These are phyloP conservation scores for Verticillium longisporum DNA, from an alignment of 2,329 filamentous ascomycete species.

Conservation along the genomic window DNA sequence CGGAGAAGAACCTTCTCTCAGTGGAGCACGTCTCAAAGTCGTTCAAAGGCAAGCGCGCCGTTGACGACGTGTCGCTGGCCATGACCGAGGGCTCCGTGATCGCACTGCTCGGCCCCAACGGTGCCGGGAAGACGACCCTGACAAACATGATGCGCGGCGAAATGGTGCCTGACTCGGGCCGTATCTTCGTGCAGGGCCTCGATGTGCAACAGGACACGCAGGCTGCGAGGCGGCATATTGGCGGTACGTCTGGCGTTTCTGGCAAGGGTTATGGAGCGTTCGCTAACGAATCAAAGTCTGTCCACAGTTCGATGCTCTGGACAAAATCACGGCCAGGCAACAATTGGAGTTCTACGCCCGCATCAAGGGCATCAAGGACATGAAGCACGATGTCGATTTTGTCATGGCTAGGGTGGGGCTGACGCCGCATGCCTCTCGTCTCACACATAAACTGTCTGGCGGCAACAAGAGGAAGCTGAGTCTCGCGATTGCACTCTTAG, in stretches of 20 bases:
- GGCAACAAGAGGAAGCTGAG: conserved; percentile 71
- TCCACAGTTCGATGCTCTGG: conserved; percentile 64
- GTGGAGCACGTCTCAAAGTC: conserved; percentile 58
- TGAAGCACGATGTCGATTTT: conserved; percentile 54
- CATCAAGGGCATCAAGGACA: conserved; percentile 55
- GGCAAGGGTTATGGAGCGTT: background rate
- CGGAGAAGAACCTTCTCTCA: conserved; percentile 38
- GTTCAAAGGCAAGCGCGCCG: conserved; percentile 55
- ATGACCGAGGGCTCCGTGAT: conserved; percentile 61
- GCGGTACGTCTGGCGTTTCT: conserved; percentile 19
- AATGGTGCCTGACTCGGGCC: conserved; percentile 51
- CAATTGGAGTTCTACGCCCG: conserved; percentile 66
- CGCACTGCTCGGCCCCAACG: conserved; percentile 64
- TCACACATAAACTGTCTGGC: conserved; percentile 60
- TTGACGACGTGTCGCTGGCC: conserved; percentile 62
- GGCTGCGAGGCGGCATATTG: conserved; percentile 52
- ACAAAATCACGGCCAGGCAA: conserved; percentile 63
- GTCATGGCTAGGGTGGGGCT: conserved; percentile 60
- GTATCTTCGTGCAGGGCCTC: conserved; percentile 58
- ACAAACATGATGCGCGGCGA: conserved; percentile 66
- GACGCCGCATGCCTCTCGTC: conserved; percentile 48
- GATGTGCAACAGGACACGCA: conserved; percentile 51
- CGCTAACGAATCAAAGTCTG: conserved; percentile 37
- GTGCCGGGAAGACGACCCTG: conserved; percentile 64
- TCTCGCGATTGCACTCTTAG: conserved; percentile 65